Evolutionary conservation across 2,329 filamentous ascomycete genomes (phyloP), one percentile per base, ranked within the genome.

Genomic region (Aspergillus jensenii): DNA sequence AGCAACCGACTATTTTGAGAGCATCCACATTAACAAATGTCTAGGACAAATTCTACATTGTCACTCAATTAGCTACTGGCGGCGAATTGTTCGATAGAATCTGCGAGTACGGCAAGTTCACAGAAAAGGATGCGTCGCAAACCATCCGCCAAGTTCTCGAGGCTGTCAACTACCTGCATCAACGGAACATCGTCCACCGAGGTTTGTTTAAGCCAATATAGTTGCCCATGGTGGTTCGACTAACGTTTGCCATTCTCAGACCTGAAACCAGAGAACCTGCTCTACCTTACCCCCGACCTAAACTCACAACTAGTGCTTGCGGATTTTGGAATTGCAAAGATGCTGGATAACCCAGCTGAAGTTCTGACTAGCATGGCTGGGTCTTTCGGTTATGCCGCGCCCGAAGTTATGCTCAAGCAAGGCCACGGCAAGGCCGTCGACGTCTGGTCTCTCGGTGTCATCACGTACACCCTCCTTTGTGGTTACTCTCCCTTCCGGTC

Each of bases 21-120:
- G 35, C 19, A 19, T 21, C 47, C 44, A 39, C 41, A 64, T 68
- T 46, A 69, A 25, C 1, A 15, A 12, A 27, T 50, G 27, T 7
- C 31, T 68, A 96, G 92, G 95, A 99, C 82, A 99, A 99, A 81
- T 99, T 96, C 81, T 99, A 99, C 76, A 98, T 99, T 67, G 93
- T 99, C 68, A 99, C 95, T 33, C 90, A 99, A 77, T 83, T 99
- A 56, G 95, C 95, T 43, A 96, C 91, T 0, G 95, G 95, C 65
- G 95, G 95, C 74, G 95, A 99, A 79, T 80, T 99, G 62, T 99
- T 99, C 76, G 95, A 99, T 72, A 89, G 96, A 56, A 99, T 99
- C 68, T 99, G 95, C 79, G 93, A 98, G 72, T 90, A 96, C 77
- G 96, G 95, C 68, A 96, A 91, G 74, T 99, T 98, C 79, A 99